Percentiles rank a stretch among this genome's conserved stretches.
These are phyloP conservation scores for Pythium apleroticum DNA, from an alignment of 352 stramenopile genomes.

Conservation along the genomic window DNA sequence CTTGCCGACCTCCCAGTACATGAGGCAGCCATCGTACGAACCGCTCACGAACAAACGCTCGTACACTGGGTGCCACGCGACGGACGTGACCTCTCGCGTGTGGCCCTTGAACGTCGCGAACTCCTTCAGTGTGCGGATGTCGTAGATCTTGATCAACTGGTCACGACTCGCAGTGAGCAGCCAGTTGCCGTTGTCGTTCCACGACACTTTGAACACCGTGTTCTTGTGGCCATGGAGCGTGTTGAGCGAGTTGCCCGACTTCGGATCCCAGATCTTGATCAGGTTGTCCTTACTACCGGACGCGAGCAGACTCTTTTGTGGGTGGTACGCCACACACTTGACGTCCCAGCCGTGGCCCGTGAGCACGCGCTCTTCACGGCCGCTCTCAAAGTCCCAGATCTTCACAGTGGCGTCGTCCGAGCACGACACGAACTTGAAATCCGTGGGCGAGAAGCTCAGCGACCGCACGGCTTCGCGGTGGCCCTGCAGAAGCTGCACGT, in stretches of 20 bases:
- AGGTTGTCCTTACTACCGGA: constrained; percentile 97
- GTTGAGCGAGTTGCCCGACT: constrained; percentile 89
- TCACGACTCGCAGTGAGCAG: constrained; percentile 96
- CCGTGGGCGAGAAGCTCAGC: constrained; percentile 94
- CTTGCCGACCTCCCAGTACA: constrained; percentile 97
- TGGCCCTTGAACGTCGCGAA: constrained; percentile 95
- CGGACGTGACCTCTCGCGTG: constrained; percentile 94
- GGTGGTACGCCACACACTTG: constrained; percentile 97
- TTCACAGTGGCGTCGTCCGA: constrained; percentile 97
- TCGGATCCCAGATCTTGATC: constrained; percentile 98
- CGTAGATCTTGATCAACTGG: constrained; percentile 98
- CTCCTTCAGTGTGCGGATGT: constrained; percentile 97
- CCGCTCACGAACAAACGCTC: constrained; percentile 96
- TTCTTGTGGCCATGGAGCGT: constrained; percentile 98
- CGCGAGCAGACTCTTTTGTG: constrained; percentile 91
- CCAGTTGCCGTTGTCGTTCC: constrained; percentile 99
- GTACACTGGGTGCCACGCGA: constrained; percentile 97
- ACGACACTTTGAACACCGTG: constrained; percentile 96
- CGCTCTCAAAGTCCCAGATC: constrained; percentile 90
- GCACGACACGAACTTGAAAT: constrained; percentile 98
- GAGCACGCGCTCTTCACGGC: constrained; percentile 92
- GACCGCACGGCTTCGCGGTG: constrained; percentile 92
- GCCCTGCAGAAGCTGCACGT: constrained; percentile 82
- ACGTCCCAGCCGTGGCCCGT: constrained; percentile 98
- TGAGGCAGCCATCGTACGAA: constrained; percentile 96